Percentiles rank a stretch among this genome's conserved stretches.
Evolutionary conservation across 2,329 filamentous ascomycete species (phyloP).

Genomic region (Fusarium temperatum): DNA sequence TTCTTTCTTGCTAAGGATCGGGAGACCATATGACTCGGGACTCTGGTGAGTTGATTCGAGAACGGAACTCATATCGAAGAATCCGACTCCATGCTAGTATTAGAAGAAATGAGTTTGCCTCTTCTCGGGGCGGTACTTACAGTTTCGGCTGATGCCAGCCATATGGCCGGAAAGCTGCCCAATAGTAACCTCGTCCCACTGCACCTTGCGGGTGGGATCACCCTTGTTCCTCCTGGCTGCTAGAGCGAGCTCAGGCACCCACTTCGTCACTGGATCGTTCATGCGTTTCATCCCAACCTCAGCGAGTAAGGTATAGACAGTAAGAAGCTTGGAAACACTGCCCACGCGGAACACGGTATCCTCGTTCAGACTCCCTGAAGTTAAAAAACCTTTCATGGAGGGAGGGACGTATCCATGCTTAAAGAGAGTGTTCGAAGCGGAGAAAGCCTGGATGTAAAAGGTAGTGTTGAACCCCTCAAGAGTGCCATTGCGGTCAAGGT

Average conservation of each 20-base stretch:
- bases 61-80: not conserved
- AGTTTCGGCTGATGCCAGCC: not conserved
- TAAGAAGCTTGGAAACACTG: not conserved
- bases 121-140: not conserved
- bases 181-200: constrained; percentile 7
- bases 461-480: not conserved
- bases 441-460: constrained; percentile 5
- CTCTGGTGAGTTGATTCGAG: not conserved
- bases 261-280: constrained; percentile 4
- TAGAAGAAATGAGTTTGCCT: not conserved
- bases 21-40: not conserved
- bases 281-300: constrained; percentile 4
- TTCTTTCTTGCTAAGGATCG: not conserved
- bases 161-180: not conserved
- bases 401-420: not conserved
- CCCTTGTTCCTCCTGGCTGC: not conserved
- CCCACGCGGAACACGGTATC: not conserved
- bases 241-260: constrained; percentile 8
- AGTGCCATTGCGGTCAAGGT: not conserved
- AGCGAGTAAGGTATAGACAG: not conserved
- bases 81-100: not conserved
- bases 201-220: not conserved
- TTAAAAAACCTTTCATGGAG: not conserved
- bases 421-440: not conserved
- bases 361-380: not conserved